A percentile compares a stretch with the other conserved stretches of the same genome.
Conservation (phyloP, 164 flowering plant species). For the Magnolia sinica region DNA sequence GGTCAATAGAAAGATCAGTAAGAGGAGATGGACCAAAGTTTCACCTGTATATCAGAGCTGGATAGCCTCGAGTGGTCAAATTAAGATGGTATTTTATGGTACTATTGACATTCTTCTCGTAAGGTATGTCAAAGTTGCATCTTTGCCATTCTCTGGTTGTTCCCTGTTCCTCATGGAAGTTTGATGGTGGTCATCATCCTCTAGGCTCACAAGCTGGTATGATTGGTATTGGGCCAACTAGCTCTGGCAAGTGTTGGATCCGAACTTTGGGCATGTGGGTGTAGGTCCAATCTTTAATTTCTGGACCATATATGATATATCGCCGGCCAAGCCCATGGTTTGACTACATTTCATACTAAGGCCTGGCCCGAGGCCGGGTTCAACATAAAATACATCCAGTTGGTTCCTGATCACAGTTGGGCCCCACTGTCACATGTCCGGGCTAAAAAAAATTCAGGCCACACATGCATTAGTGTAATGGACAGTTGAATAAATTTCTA, state of each 20-base stretch:
- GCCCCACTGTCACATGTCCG: no score
- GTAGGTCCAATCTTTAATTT: no score
- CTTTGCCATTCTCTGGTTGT: slow-evolving; percentile 21
- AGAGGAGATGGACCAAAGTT: background rate
- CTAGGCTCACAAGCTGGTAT: no score
- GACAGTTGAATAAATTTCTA: no score
- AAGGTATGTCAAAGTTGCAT: slow-evolving; percentile 22
- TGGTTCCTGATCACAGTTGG: no score
- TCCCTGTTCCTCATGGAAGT: slow-evolving; percentile 13
- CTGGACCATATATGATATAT: background rate
- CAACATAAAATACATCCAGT: no score
- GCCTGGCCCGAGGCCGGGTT: no score
- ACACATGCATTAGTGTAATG: no score
- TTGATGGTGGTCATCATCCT: background rate
- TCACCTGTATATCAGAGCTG: slow-evolving; percentile 21
- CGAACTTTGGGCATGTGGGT: background rate
- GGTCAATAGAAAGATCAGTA: background rate
- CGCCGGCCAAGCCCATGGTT: background rate
- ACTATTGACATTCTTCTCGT: slow-evolving; percentile 15
- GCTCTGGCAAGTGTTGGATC: background rate
- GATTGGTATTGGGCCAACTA: background rate
- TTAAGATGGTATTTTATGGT: slow-evolving; percentile 18
- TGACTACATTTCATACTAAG: no score
- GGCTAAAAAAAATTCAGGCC: no score
- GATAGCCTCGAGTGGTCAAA: slow-evolving; percentile 19